Evolutionary conservation across 495 filamentous ascomycete genomes (phyloP), one percentile per base, ranked within the genome.

Genomic region (Apiosordaria backusii): DNA sequence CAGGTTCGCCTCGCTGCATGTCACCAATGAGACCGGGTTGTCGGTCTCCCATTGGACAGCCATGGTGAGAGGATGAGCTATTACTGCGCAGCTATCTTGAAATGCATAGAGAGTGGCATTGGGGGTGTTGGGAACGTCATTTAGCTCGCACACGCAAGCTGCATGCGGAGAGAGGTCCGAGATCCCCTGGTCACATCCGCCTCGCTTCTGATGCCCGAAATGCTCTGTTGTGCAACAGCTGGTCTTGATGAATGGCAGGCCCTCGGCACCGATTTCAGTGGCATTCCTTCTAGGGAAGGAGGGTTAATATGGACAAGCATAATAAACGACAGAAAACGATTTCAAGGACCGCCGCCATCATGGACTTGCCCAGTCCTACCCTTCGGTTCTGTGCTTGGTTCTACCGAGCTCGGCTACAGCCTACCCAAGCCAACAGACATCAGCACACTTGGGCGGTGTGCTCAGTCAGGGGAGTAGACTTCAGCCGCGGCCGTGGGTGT

Each of bases 401-500:
- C 35, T 13, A 45, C 9, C 21, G 53, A 21, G 53, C 22, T 55
- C 53, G 53, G 53, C n/a, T 24, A 21, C 16, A 21, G 35, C 35
- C 0, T 9, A 45, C 10, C 35, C 35, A 45, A 45, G 35, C 35
- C 35, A 13, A 45, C 35, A 45, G 10, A 15, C 4, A 19, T 29
- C 25, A 60, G 0, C 16, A 21, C 35, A 24, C 7, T 59, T 59
- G 57, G 57, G 57, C 57, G 57, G 57, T 59, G 57, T 59, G 57
- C 25, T 27, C 19, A 59, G 10, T 7, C 57, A 24, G 57, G 24
- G 50, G 50, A 25, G 5, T 18, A 16, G 16, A 62, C 60, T 54
- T 63, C 62, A 63, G 62, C 62, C 62, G 62, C 52, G 62, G 62
- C 52, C 24, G 35, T 45, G 35, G 35, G 35, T 15, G 35, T 45